A percentile compares a stretch with the other conserved stretches of the same genome.
Evolutionary conservation across 768 basidiomycete species (phyloP).

Genomic region (Lentinus tigrinus): DNA sequence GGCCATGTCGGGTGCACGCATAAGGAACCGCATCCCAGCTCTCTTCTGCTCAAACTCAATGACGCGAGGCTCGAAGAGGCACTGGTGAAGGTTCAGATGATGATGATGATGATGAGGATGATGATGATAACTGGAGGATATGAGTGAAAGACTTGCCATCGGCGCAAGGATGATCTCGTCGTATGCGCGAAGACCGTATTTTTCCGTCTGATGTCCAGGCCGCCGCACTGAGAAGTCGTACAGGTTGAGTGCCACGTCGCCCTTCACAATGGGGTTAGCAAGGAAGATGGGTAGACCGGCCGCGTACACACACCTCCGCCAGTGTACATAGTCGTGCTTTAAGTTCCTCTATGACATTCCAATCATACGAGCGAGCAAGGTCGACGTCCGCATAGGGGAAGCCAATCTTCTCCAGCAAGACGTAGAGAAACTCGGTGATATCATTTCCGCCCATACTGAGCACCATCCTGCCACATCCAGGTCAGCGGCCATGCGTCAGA

Average conservation of each 20-base stretch:
- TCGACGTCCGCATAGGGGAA: constrained; percentile 90
- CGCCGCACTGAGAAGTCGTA: constrained; percentile 88
- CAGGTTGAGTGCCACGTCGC: constrained; percentile 84
- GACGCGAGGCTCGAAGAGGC: constrained; percentile 89
- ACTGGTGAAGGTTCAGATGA: constrained; percentile 46
- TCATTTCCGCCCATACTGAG: constrained; percentile 93
- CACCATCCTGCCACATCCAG: constrained; percentile 50
- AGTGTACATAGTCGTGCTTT: constrained; percentile 84
- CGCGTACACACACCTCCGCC: constrained; percentile 62
- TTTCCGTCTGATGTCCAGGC: constrained; percentile 74
- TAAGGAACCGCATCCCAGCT: constrained; percentile 45
- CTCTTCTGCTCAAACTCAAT: constrained; percentile 86
- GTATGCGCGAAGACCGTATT: constrained; percentile 88
- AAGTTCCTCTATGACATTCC: constrained; percentile 89
- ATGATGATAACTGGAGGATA: too few species aligned
- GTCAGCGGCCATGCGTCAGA: not conserved
- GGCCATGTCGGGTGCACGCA: constrained; percentile 54
- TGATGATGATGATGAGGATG: not conserved
- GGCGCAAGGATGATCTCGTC: constrained; percentile 95
- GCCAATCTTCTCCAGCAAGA: constrained; percentile 72
- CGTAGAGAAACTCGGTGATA: constrained; percentile 85
- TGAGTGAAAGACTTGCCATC: constrained; percentile 56
- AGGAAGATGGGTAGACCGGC: not conserved
- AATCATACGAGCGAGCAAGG: constrained; percentile 77
- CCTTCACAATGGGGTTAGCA: constrained; percentile 40